Base-by-base conservation (phyloP, 495 filamentous ascomycete genomes). In the Podospora appendiculata region DNA sequence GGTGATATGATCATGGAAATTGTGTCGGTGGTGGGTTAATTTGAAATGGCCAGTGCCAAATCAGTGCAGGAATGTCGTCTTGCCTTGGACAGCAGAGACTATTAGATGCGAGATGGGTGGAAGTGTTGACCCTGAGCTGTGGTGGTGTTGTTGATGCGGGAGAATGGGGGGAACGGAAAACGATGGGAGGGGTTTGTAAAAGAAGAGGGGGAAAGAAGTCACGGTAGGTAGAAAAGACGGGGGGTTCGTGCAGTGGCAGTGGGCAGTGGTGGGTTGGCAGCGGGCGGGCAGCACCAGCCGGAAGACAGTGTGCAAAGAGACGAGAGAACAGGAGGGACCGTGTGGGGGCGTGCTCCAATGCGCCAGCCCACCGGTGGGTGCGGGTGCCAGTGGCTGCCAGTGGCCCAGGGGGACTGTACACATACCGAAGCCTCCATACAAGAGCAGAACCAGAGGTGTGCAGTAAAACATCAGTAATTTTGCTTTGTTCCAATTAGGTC, bases 1-100 rank as follows among this genome's bases (percentile, higher is more conserved):
- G 71, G 75, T 76, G 69, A 58, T 79, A 70, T 70, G 63, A 63
- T 76, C 78, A 81, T 81, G 70, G 76, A 75, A 72, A 53, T 18
- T 36, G 49, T 40, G 45, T 45, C 53, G 49, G 53, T 54, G 55
- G 40, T 48, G 54, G 52, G 51, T 51, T 51, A 52, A 40, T 42
- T 53, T 56, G 53, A 50, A 59, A 58, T 54, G 61, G 58, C 57
- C 45, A 32, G n/a, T 43, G 61, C 58, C 57, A 61, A 58, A 55
- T 58, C 33, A 41, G 45, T 55, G 48, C 50, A 38, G 51, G 39
- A 48, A 18, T 52, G 51, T 49, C 55, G 58, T 58, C 59, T 59
- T 57, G 59, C 59, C 61, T 52, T 38, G 35, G 39, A 17, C 56
- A 61, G 63, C 58, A 53, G 53, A 66, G 59, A 64, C 58, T 60